Percentiles rank a stretch among this genome's conserved stretches.
phyloP scores from a whole-genome alignment of 495 filamentous ascomycete genomes.

The Trichocladium uniseriatum region DNA sequence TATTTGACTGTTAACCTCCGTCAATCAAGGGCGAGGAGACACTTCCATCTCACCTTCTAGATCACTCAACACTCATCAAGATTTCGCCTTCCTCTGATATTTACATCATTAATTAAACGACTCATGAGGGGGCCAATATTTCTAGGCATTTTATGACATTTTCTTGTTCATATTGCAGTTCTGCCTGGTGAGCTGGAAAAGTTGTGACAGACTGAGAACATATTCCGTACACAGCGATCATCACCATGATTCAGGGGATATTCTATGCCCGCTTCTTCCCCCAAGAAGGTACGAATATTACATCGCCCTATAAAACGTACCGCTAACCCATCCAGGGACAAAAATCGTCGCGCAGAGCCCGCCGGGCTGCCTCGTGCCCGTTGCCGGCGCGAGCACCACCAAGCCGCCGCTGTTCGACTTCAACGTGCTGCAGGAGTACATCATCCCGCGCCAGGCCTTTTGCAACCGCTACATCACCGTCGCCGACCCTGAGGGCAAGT shows the following conservation, averaged over 20 bases:
- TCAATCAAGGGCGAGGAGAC: no score
- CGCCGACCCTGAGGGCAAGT: constrained; percentile 56
- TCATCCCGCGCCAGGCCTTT: constrained; percentile 87
- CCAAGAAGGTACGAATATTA: constrained; percentile 55
- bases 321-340: constrained; percentile 49
- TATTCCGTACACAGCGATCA: no score
- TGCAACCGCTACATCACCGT: constrained; percentile 81
- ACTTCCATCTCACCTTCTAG: no score
- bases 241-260: constrained; percentile 84
- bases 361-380: constrained; percentile 61
- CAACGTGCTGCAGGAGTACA: constrained; percentile 70
- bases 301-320: background rate
- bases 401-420: constrained; percentile 68
- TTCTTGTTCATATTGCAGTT: no score
- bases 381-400: constrained; percentile 40
- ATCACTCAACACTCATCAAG: no score
- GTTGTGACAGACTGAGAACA: background rate
- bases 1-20: no score
- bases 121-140: no score
- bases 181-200: background rate
- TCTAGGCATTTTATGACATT: no score
- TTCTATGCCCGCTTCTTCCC: constrained; percentile 94
- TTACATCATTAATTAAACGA: no score
- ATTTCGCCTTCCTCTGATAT: no score
- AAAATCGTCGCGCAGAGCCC: constrained; percentile 67